Conservation (phyloP, 495 filamentous ascomycete species). For the Annulohypoxylon nitens region DNA sequence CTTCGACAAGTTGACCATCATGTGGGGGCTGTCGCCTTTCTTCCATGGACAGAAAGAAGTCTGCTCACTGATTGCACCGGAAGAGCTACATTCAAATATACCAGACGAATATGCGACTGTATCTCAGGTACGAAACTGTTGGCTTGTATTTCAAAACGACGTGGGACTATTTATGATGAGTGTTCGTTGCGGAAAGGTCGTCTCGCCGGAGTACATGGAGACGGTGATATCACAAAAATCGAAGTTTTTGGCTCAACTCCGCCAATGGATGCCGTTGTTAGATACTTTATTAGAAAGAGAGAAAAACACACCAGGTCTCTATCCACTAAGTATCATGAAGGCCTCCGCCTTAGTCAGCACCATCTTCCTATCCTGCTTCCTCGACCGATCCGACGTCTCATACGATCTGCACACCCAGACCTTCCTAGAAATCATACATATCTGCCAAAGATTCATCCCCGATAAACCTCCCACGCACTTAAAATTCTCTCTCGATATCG, state of each 20-base stretch:
- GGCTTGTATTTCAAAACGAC: slow-evolving; percentile 42
- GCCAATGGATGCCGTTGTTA: slow-evolving; percentile 36
- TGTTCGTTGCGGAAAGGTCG: slow-evolving; percentile 28
- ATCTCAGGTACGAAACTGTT: slow-evolving; percentile 19
- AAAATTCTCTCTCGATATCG: slow-evolving; percentile 38
- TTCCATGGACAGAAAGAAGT: slow-evolving; percentile 34
- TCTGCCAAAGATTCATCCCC: slow-evolving; percentile 32
- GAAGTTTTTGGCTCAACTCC: slow-evolving; percentile 23
- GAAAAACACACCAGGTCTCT: slow-evolving; percentile 17
- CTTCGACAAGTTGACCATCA: slow-evolving; percentile 41
- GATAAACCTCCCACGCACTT: slow-evolving; percentile 29
- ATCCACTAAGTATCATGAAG: slow-evolving; percentile 34
- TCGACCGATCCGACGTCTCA: slow-evolving; percentile 40
- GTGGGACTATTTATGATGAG: slow-evolving; percentile 42
- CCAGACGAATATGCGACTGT: slow-evolving; percentile 26
- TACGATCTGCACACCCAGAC: slow-evolving; percentile 34
- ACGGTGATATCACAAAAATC: slow-evolving; percentile 29
- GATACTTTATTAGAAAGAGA: slow-evolving; percentile 26
- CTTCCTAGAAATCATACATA: slow-evolving; percentile 37
- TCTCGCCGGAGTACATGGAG: slow-evolving; percentile 18
- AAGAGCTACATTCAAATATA: neutral
- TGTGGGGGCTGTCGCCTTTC: slow-evolving; percentile 44
- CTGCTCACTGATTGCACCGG: neutral
- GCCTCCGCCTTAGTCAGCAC: slow-evolving; percentile 25
- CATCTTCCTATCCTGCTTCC: slow-evolving; percentile 45